Percentiles rank a stretch among this genome's conserved stretches.
These are phyloP conservation scores for Paramecium tetraurelia DNA, from an alignment of 73 alveolate species.

Conservation along the genomic window DNA sequence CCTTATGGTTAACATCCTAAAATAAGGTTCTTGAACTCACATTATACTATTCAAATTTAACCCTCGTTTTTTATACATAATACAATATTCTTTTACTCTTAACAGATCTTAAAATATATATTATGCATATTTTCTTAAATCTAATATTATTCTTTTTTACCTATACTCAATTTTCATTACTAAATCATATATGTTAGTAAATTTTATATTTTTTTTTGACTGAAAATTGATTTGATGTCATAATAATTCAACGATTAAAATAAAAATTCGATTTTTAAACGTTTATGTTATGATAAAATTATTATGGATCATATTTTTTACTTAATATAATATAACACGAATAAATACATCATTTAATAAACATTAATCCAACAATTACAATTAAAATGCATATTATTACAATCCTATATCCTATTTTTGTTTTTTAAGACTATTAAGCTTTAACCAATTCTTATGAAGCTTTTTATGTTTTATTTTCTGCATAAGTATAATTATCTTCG, in stretches of 20 bases:
- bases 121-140: not conserved
- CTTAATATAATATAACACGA: not conserved
- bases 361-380: not conserved
- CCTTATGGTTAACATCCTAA: not conserved
- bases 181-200: not conserved
- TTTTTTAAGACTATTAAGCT: not conserved
- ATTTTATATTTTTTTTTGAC: not conserved
- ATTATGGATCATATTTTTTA: not conserved
- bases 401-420: not conserved
- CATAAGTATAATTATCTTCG: not conserved
- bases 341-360: not conserved
- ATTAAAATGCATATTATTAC: not conserved
- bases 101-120: not conserved
- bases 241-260: not conserved
- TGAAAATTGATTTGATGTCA: not conserved
- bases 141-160: not conserved
- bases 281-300: not conserved
- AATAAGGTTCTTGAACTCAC: not conserved
- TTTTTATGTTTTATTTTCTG: conserved; percentile 26
- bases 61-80: not conserved
- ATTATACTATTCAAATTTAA: not conserved
- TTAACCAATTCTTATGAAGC: conserved; percentile 6
- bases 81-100: not conserved
- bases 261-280: not conserved
- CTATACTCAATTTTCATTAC: not conserved